Evolutionary conservation across 2,329 filamentous ascomycete genomes (phyloP).

Genomic region (Neurospora crassa): DNA sequence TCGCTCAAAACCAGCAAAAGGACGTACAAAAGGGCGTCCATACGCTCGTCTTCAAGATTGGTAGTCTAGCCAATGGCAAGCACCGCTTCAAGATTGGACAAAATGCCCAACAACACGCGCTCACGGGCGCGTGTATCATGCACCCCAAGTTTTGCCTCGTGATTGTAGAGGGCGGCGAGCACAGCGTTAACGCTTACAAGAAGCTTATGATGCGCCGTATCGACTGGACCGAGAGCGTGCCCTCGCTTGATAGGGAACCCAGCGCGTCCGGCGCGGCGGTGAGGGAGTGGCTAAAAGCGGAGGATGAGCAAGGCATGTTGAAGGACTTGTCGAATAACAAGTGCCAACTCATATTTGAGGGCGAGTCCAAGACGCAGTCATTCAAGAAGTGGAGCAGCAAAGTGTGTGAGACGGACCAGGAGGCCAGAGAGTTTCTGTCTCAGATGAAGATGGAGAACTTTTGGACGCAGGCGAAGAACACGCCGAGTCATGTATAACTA

Average conservation of each 20-base stretch:
- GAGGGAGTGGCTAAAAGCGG: conserved; percentile 67
- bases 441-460: conserved; percentile 90
- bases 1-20: conserved; percentile 71
- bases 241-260: conserved; percentile 51
- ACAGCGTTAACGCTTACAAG: conserved; percentile 75
- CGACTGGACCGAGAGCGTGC: conserved; percentile 85
- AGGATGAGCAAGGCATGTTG: conserved; percentile 67
- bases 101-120: conserved; percentile 80
- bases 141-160: conserved; percentile 83
- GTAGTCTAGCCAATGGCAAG: conserved; percentile 81
- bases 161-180: conserved; percentile 81
- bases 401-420: conserved; percentile 85
- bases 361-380: conserved; percentile 67
- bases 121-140: conserved; percentile 87
- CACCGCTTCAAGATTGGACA: conserved; percentile 88
- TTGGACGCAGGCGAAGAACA: conserved; percentile 77
- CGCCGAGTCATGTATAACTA: conserved; percentile 1
- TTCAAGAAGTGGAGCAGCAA: conserved; percentile 86
- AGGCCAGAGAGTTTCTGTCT: conserved; percentile 71
- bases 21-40: conserved; percentile 82
- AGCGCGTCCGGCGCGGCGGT: conserved; percentile 42
- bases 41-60: conserved; percentile 81
- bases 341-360: conserved; percentile 82
- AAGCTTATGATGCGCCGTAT: conserved; percentile 92
- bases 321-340: conserved; percentile 77